These are phyloP conservation scores for Coemansia sp. DNA, from an alignment of 192 early-diverging fungal species.

Conservation along the genomic window DNA sequence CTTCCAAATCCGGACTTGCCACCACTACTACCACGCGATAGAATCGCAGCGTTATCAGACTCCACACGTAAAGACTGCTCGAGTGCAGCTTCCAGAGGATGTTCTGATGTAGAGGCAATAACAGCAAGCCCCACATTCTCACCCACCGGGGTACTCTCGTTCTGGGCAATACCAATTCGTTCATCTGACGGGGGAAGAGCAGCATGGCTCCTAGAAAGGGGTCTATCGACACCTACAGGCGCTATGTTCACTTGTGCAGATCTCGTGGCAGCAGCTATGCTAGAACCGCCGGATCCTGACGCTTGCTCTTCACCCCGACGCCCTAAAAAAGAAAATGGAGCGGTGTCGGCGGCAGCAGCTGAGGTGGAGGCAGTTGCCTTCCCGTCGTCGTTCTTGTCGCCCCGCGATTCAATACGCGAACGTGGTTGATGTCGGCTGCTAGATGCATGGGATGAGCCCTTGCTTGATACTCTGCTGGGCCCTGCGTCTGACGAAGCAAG, in stretches of 20 bases:
- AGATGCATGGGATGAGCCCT: background rate
- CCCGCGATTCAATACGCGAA: background rate
- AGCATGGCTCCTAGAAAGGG: constrained; percentile 7
- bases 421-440: background rate
- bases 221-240: background rate
- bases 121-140: background rate
- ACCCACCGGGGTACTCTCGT: background rate
- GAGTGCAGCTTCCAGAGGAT: background rate
- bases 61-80: background rate
- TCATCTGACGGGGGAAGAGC: constrained; percentile 1
- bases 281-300: background rate
- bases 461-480: background rate
- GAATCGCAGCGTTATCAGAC: constrained; percentile 2
- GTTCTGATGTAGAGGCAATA: background rate
- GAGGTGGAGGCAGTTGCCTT: background rate
- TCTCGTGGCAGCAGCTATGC: background rate
- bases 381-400: background rate
- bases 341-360: background rate
- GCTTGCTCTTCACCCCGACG: constrained; percentile 42
- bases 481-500: constrained; percentile 13
- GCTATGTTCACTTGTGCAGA: background rate
- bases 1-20: constrained; percentile 29
- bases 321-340: constrained; percentile 43
- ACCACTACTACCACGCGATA: constrained; percentile 26
- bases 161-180: constrained; percentile 1